phyloP scores from a whole-genome alignment of 2,329 filamentous ascomycete genomes.

The Alternaria ethzedia region DNA sequence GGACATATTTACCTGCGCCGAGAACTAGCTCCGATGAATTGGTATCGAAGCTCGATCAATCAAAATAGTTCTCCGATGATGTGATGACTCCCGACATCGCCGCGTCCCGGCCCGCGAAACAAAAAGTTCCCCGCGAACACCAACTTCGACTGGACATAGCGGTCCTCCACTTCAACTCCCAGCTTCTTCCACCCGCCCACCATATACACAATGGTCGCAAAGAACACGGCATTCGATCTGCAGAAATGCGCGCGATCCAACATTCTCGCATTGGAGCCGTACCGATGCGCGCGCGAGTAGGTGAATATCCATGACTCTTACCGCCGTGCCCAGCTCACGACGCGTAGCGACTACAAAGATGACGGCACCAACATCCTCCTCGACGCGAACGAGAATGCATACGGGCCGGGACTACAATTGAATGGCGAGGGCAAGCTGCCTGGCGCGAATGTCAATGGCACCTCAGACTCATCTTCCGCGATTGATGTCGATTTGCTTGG shows the following conservation, averaged over 20 bases:
- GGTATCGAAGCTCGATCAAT: neutral
- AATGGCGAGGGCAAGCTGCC: slow-evolving; percentile 56
- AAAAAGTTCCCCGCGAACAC: slow-evolving; percentile 37
- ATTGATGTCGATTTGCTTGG: slow-evolving; percentile 77
- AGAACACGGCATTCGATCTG: slow-evolving; percentile 53
- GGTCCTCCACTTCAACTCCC: neutral
- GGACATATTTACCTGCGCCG: neutral
- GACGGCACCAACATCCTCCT: slow-evolving; percentile 94
- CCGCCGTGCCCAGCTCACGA: slow-evolving; percentile 18
- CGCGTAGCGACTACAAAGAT: slow-evolving; percentile 91
- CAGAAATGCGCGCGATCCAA: slow-evolving; percentile 59
- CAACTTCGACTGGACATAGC: slow-evolving; percentile 1
- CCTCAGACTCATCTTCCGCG: slow-evolving; percentile 47
- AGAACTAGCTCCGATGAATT: neutral
- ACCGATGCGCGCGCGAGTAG: slow-evolving; percentile 62
- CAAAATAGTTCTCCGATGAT: neutral
- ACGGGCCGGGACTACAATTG: slow-evolving; percentile 76
- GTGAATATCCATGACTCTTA: slow-evolving; percentile 31
- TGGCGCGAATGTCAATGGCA: slow-evolving; percentile 50
- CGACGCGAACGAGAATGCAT: slow-evolving; percentile 98
- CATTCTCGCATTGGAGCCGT: slow-evolving; percentile 60
- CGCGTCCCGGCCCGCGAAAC: slow-evolving; percentile 26
- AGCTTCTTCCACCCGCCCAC: neutral
- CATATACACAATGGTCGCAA: slow-evolving; percentile 29
- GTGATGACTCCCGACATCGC: slow-evolving; percentile 26